Evolutionary conservation across 1,284 basidiomycete genomes (phyloP), one percentile per base, ranked within the genome.

Genomic region (Pseudozyma flocculosa): DNA sequence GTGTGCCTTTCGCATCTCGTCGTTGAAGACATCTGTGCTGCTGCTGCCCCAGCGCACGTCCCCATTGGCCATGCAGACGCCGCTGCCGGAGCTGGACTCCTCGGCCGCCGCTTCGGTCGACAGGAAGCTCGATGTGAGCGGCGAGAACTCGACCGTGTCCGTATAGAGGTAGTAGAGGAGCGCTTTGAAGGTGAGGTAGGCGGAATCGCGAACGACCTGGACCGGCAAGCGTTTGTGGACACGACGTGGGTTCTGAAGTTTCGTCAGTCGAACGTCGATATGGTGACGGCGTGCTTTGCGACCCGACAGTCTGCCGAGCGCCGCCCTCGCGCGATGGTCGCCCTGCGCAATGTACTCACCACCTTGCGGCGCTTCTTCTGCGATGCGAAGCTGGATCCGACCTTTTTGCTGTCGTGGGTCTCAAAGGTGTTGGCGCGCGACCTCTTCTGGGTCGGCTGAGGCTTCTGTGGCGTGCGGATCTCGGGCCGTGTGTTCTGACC

Each of bases 101-200:
- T 50, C 49, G 11, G 56, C 29, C 4, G 56, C 38, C 15, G 50
- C 45, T 17, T 52, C 34, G 9, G 60, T 44, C n/a, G 69, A 40
- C 36, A 80, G 69, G 60, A 82, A 83, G 9, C 79, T 80, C 9
- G 82, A 92, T 0, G 88, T 86, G 8, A 92, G 80, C 0, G 90
- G 90, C 0, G 90, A 88, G 73, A 93, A 92, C 37, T 86, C 82
- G 58, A 92, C 87, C 5, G 82, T 84, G 71, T 92, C 88, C 17
- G 90, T 92, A 75, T 92, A 92, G 34, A 92, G 81, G 78, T 89
- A 92, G 80, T 89, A 91, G 14, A 92, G 81, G 34, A 92, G 83
- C 0, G 89, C 87, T 73, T 84, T 85, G 78, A 90, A 93, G 0
- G 90, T 92, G 8, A 84, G 81, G 78, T 89, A 92, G 1, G 90